A percentile compares a stretch with the other conserved stretches of the same genome.
Conservation (phyloP, 805 yeast genomes). For the Starmerella tilneyi region DNA sequence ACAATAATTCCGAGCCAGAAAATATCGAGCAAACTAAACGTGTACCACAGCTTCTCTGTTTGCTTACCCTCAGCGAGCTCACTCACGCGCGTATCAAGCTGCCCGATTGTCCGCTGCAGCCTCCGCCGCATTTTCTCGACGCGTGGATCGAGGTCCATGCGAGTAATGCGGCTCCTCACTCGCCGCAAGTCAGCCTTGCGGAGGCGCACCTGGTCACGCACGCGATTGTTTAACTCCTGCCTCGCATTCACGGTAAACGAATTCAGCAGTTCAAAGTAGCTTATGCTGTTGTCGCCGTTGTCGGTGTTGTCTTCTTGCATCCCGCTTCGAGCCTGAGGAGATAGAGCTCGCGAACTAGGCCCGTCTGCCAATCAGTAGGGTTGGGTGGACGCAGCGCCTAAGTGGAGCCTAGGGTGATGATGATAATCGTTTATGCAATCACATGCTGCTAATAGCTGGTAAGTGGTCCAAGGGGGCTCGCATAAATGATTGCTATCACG, state of each 20-base stretch:
- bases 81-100: slow-evolving; percentile 29
- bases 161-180: slow-evolving; percentile 8
- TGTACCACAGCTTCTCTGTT: slow-evolving; percentile 72
- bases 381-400: no score
- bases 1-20: slow-evolving; percentile 64
- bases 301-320: neutral
- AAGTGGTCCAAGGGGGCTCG: no score
- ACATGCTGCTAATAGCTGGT: no score
- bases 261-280: slow-evolving; percentile 31
- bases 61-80: slow-evolving; percentile 29
- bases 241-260: slow-evolving; percentile 26
- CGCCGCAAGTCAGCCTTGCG: slow-evolving; percentile 12
- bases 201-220: slow-evolving; percentile 19
- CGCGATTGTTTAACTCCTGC: slow-evolving; percentile 25
- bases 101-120: slow-evolving; percentile 19
- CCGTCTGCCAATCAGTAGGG: no score
- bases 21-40: slow-evolving; percentile 56
- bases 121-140: slow-evolving; percentile 27
- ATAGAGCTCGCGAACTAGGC: no score
- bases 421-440: no score
- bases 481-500: no score
- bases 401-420: no score
- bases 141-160: slow-evolving; percentile 17
- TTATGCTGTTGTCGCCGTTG: slow-evolving; percentile 17
- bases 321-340: no score